These are phyloP conservation scores for Aspergillus nanangensis DNA, from an alignment of 495 filamentous ascomycete genomes.

Conservation along the genomic window DNA sequence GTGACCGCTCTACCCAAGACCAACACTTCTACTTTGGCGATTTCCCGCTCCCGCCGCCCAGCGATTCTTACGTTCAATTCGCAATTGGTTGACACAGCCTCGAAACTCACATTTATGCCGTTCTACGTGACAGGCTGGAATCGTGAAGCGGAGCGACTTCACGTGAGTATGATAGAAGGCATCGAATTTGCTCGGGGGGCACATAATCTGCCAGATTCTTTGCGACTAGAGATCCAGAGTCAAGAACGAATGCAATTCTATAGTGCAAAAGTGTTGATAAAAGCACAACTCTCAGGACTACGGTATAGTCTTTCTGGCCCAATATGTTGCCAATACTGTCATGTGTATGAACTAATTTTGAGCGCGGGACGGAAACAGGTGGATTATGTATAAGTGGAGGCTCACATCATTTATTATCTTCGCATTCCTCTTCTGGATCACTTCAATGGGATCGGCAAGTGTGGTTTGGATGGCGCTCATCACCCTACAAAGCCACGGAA, in stretches of 20 bases:
- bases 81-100: conserved; percentile 48
- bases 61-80: conserved; percentile 65
- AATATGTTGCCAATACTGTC: too few species aligned
- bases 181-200: conserved; percentile 57
- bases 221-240: conserved; percentile 64
- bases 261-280: conserved; percentile 58
- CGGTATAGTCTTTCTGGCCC: conserved; percentile 47
- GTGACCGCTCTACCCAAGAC: conserved; percentile 19
- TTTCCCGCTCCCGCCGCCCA: conserved; percentile 51
- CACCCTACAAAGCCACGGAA: conserved; percentile 22
- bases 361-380: conserved; percentile 46
- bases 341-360: too few species aligned
- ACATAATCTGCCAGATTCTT: conserved; percentile 50
- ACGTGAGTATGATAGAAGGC: conserved; percentile 66
- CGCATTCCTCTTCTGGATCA: conserved; percentile 66
- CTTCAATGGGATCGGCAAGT: conserved; percentile 58
- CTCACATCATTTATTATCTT: conserved; percentile 63
- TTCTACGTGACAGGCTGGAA: conserved; percentile 56
- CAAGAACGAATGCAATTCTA: conserved; percentile 72
- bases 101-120: conserved; percentile 49
- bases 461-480: conserved; percentile 54
- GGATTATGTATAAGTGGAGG: conserved; percentile 81
- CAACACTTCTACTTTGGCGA: conserved; percentile 21
- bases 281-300: conserved; percentile 68
- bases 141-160: conserved; percentile 52